A percentile compares a stretch with the other conserved stretches of the same genome.
Conservation (phyloP, 768 basidiomycete genomes). For the Pisolithus orientalis region DNA sequence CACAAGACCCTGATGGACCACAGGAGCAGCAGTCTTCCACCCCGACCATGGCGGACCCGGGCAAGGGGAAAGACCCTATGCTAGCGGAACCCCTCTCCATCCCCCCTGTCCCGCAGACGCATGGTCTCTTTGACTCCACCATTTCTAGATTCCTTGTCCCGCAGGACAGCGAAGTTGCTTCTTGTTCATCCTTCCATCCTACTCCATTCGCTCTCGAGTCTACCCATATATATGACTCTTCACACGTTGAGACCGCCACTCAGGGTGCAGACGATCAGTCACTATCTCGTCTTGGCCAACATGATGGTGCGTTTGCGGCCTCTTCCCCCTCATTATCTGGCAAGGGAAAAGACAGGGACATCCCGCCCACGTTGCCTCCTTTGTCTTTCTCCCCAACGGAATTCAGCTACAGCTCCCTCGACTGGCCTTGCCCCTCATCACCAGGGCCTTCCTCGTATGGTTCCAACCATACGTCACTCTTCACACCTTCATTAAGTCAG, state of each 20-base stretch:
- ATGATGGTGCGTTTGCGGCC: constrained; percentile 12
- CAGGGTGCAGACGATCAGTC: background rate
- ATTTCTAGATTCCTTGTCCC: background rate
- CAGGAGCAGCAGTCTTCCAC: constrained; percentile 8
- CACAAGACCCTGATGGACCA: constrained; percentile 2
- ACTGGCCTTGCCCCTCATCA: constrained; percentile 30
- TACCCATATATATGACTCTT: background rate
- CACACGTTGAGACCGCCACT: constrained; percentile 1
- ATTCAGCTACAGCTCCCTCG: constrained; percentile 37
- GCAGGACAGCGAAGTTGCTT: background rate
- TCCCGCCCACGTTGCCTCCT: constrained; percentile 60
- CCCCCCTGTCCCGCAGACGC: constrained; percentile 29
- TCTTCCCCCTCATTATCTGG: constrained; percentile 16
- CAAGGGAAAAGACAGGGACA: constrained; percentile 52
- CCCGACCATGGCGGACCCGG: constrained; percentile 13
- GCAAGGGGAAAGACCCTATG: constrained; percentile 48
- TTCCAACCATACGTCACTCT: constrained; percentile 32
- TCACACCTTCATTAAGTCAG: constrained; percentile 23
- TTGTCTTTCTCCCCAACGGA: constrained; percentile 53
- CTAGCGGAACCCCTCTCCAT: constrained; percentile 48
- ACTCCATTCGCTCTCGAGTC: constrained; percentile 7
- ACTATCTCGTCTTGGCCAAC: constrained; percentile 23
- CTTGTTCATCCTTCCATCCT: constrained; percentile 13
- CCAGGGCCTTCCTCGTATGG: constrained; percentile 31
- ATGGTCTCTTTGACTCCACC: constrained; percentile 12